phyloP scores from a whole-genome alignment of 1,284 basidiomycete species.

The Microstroma glucosiphilum region DNA sequence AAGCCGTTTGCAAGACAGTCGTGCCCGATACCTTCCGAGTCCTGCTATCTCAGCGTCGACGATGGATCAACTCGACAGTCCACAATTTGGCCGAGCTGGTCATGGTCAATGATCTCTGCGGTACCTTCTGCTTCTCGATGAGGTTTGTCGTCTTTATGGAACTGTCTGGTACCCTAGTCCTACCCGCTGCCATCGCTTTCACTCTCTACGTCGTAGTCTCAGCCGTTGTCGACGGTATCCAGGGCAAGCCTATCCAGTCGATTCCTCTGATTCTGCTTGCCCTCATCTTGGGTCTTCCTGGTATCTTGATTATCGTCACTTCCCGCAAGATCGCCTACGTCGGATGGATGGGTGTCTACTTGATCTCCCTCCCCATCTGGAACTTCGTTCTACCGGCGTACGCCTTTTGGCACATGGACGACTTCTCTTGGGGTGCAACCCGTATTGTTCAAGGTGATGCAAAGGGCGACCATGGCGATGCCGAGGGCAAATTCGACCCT shows the following conservation, averaged over 20 bases:
- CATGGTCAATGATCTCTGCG: conserved; percentile 54
- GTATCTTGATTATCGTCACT: conserved; percentile 53
- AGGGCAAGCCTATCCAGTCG: conserved; percentile 18
- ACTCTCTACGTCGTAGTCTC: conserved; percentile 51
- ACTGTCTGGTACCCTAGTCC: conserved; percentile 53
- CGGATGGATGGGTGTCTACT: conserved; percentile 54
- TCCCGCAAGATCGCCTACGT: conserved; percentile 53
- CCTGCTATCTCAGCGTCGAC: conserved; percentile 53
- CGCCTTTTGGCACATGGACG: conserved; percentile 53
- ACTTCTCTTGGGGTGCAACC: conserved; percentile 53
- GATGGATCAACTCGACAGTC: conserved; percentile 56
- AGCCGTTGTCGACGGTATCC: conserved; percentile 37
- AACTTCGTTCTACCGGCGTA: conserved; percentile 52
- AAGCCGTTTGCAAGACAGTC: conserved; percentile 55
- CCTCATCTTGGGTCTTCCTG: conserved; percentile 54
- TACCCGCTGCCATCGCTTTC: conserved; percentile 55
- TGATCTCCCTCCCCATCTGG: conserved; percentile 54
- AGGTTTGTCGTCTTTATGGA: conserved; percentile 54
- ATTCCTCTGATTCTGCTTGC: conserved; percentile 50
- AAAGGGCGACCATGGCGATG: conserved; percentile 45
- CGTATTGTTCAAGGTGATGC: conserved; percentile 49
- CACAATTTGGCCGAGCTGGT: conserved; percentile 55
- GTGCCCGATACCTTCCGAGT: conserved; percentile 55
- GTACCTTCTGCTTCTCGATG: conserved; percentile 56
- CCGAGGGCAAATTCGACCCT: conserved; percentile 85